Evolutionary conservation across 2,329 filamentous ascomycete species (phyloP).

Genomic region (Talaromyces islandicus): DNA sequence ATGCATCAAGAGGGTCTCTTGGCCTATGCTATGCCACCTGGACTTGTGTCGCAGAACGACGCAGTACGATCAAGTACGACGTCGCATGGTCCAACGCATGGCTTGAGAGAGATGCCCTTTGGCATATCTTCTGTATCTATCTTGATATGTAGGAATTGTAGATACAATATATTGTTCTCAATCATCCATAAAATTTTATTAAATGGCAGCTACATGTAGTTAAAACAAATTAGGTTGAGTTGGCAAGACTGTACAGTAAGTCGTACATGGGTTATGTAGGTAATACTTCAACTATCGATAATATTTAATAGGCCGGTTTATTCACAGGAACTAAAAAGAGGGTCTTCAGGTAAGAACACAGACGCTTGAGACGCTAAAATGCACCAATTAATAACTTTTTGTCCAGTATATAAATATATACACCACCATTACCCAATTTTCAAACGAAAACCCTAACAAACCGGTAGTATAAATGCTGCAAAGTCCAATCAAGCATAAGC

Average conservation of each 20-base stretch:
- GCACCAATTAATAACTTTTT: not conserved
- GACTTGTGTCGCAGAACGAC: not conserved
- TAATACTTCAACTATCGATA: not conserved
- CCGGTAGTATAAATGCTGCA: not conserved
- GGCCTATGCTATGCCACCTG: not conserved
- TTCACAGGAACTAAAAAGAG: not conserved
- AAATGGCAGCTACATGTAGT: not conserved
- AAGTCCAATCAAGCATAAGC: constrained; percentile 31
- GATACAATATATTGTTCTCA: not conserved
- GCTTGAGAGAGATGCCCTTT: not conserved
- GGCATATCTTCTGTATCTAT: constrained; percentile 2
- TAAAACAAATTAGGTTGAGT: not conserved
- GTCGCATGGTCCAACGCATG: not conserved
- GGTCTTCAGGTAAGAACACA: not conserved
- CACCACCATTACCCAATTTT: not conserved
- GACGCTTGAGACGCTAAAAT: not conserved
- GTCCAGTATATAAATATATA: not conserved
- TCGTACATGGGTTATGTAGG: too few relatives aligned
- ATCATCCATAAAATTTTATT: not conserved
- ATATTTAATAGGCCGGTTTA: not conserved
- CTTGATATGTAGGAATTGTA: constrained; percentile 2
- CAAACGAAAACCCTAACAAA: not conserved
- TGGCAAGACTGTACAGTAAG: not conserved
- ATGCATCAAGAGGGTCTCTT: constrained; percentile 2
- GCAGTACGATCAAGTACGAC: not conserved